Evolutionary conservation across 495 filamentous ascomycete species (phyloP).

Genomic region (Aspergillus asperescens): DNA sequence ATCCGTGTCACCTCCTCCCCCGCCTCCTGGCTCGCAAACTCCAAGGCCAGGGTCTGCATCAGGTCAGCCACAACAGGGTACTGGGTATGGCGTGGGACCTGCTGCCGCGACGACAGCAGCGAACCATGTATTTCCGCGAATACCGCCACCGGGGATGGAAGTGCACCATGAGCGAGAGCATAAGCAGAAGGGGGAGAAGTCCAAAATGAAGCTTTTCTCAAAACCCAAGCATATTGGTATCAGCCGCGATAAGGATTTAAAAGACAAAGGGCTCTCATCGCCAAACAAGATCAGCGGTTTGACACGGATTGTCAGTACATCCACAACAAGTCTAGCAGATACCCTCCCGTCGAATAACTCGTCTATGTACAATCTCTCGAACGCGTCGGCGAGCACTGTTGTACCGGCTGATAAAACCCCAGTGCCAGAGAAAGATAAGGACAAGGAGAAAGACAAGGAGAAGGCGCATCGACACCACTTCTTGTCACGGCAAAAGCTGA

Average conservation of each 20-base stretch:
- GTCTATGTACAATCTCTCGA: slow-evolving; percentile 75
- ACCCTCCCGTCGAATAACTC: slow-evolving; percentile 53
- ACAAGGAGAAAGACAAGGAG: slow-evolving; percentile 46
- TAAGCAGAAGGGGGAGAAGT: slow-evolving; percentile 68
- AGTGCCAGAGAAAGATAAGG: slow-evolving; percentile 30
- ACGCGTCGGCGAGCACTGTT: slow-evolving; percentile 80
- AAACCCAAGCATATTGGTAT: slow-evolving; percentile 79
- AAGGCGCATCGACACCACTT: slow-evolving; percentile 74
- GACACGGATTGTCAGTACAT: slow-evolving; percentile 65
- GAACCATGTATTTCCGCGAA: slow-evolving; percentile 77
- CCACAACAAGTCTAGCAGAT: slow-evolving; percentile 71
- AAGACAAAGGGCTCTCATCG: slow-evolving; percentile 68
- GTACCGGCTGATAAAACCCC: slow-evolving; percentile 40
- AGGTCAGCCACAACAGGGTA: slow-evolving; percentile 60
- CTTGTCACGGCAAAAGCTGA: slow-evolving; percentile 85
- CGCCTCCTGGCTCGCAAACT: slow-evolving; percentile 50
- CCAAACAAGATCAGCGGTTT: slow-evolving; percentile 68
- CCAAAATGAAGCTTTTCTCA: slow-evolving; percentile 88
- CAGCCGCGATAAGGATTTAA: slow-evolving; percentile 63
- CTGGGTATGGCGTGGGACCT: slow-evolving; percentile 55
- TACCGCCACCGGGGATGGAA: slow-evolving; percentile 46
- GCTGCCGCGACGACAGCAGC: slow-evolving; percentile 75
- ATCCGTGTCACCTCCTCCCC: slow-evolving; percentile 28
- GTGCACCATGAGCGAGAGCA: slow-evolving; percentile 52
- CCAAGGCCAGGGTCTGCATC: slow-evolving; percentile 48